These are phyloP conservation scores for Debaryomyces sp. DNA, from an alignment of 1,139 yeast genomes.

Conservation along the genomic window DNA sequence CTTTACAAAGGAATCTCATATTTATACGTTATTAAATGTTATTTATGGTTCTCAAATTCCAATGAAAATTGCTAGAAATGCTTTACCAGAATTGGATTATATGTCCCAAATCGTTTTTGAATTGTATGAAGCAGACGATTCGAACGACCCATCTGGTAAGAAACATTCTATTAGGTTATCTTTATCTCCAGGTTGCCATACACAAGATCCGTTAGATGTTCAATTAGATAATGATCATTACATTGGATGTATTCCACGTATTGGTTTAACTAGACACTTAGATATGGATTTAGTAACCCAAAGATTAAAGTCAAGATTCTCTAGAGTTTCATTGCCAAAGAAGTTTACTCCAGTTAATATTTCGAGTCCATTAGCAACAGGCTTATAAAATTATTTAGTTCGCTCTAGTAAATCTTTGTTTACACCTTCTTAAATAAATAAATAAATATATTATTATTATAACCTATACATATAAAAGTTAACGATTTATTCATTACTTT, in stretches of 20 bases:
- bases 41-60: constrained; percentile 94
- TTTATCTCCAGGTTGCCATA: constrained; percentile 96
- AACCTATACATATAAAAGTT: constrained; percentile 1
- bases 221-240: constrained; percentile 96
- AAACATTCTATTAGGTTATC: constrained; percentile 87
- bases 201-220: constrained; percentile 95
- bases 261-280: constrained; percentile 87
- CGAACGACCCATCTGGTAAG: constrained; percentile 60
- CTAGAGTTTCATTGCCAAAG: constrained; percentile 88
- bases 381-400: constrained; percentile 16
- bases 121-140: constrained; percentile 79
- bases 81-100: constrained; percentile 94
- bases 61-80: constrained; percentile 90
- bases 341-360: constrained; percentile 89
- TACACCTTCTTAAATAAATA: neutral
- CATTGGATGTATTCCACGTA: constrained; percentile 91
- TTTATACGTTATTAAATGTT: constrained; percentile 88
- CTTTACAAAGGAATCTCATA: constrained; percentile 96
- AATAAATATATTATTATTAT: constrained; percentile 1
- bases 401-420: neutral
- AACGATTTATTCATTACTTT: neutral
- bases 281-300: constrained; percentile 90
- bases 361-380: constrained; percentile 59
- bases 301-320: constrained; percentile 78
- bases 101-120: constrained; percentile 95